Conservation (phyloP, 1,284 basidiomycete genomes). For the Rhodotorula sp. region DNA sequence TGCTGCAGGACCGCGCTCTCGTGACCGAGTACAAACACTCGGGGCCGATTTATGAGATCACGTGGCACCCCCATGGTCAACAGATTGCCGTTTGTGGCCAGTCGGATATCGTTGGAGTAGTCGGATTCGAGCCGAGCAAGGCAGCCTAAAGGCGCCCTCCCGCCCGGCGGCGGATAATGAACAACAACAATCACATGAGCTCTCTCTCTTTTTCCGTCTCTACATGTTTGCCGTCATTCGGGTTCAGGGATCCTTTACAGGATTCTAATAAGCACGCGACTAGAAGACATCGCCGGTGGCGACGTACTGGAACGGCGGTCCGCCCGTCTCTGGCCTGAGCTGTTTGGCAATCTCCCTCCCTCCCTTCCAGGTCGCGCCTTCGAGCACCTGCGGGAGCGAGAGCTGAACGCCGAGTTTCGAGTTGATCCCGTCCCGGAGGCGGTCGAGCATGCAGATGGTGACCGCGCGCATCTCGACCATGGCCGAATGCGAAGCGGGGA, state of each 20-base stretch:
- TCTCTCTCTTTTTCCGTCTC: too few relatives aligned
- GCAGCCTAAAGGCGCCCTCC: neutral
- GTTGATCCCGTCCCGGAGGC: constrained; percentile 71
- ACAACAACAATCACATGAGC: too few relatives aligned
- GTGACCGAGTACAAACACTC: constrained; percentile 41
- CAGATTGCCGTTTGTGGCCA: constrained; percentile 44
- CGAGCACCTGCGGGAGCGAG: constrained; percentile 81
- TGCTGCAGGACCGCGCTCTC: constrained; percentile 34
- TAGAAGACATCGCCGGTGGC: constrained; percentile 83
- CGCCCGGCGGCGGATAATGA: too few relatives aligned
- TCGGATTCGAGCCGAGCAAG: constrained; percentile 8
- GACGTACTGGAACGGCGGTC: constrained; percentile 68
- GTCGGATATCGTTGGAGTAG: constrained; percentile 35
- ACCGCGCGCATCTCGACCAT: constrained; percentile 94
- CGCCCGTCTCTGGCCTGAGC: constrained; percentile 67
- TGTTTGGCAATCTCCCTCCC: constrained; percentile 83
- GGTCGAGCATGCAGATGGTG: constrained; percentile 86
- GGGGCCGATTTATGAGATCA: constrained; percentile 42
- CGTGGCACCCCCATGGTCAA: constrained; percentile 42
- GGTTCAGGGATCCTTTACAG: neutral
- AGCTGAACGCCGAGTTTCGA: constrained; percentile 58
- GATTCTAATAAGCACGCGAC: neutral
- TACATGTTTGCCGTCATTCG: neutral
- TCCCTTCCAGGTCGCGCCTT: constrained; percentile 94
- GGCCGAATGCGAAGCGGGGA: constrained; percentile 75